These are phyloP conservation scores for Zymoseptoria tritici DNA, from an alignment of 2,329 filamentous ascomycete species.

Conservation along the genomic window DNA sequence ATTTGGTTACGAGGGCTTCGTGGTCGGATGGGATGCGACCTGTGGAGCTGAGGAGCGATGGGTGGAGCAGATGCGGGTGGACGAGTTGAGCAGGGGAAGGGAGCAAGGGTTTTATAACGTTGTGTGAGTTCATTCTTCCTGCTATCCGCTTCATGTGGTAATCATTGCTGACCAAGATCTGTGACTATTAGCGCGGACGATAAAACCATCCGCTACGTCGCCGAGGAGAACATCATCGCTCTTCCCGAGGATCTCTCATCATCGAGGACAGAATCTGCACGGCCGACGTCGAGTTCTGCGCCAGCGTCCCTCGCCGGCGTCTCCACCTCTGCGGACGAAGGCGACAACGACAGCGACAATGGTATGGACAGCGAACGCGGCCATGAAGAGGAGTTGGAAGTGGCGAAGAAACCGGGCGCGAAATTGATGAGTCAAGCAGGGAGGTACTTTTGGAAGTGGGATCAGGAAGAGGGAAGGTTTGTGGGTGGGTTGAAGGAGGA, in stretches of 20 bases:
- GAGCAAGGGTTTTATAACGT: slow-evolving; percentile 77
- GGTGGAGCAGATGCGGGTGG: slow-evolving; percentile 58
- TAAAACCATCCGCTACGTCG: slow-evolving; percentile 63
- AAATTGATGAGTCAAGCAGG: slow-evolving; percentile 65
- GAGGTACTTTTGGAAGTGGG: slow-evolving; percentile 82
- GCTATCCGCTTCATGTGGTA: too few relatives aligned
- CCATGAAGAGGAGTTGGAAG: not conserved
- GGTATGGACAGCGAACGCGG: not conserved
- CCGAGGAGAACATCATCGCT: slow-evolving; percentile 73
- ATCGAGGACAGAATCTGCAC: not conserved
- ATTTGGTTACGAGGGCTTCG: slow-evolving; percentile 71
- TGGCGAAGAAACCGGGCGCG: slow-evolving; percentile 38
- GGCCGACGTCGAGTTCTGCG: not conserved
- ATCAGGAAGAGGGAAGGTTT: slow-evolving; percentile 58
- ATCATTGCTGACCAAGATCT: too few relatives aligned
- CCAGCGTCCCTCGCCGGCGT: not conserved
- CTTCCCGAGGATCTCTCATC: slow-evolving; percentile 34
- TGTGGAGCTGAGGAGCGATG: slow-evolving; percentile 54
- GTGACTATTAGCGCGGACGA: slow-evolving; percentile 33
- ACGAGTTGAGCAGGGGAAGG: slow-evolving; percentile 51
- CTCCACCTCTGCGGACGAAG: not conserved
- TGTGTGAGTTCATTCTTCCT: slow-evolving; percentile 52
- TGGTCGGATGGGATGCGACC: slow-evolving; percentile 75
- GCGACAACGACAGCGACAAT: not conserved
- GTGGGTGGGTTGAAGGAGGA: slow-evolving; percentile 76